A percentile compares a stretch with the other conserved stretches of the same genome.
Evolutionary conservation across 2,329 filamentous ascomycete species (phyloP).

Genomic region (Chaetomium olivaceum): DNA sequence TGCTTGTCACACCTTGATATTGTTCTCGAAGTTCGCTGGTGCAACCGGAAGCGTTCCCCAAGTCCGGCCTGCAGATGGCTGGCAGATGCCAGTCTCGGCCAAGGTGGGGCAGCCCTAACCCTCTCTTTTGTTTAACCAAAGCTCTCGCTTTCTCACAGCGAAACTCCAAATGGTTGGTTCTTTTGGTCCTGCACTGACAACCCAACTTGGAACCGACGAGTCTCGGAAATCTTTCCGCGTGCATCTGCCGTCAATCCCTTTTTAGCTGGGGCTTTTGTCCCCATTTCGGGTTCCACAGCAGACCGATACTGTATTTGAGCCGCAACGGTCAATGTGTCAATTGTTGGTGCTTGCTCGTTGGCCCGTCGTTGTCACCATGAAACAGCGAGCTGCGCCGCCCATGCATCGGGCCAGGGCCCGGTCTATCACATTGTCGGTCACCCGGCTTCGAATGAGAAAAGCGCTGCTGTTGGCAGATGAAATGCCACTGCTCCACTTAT

Average conservation of each 20-base stretch:
- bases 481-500: neutral
- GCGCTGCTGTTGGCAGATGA: neutral
- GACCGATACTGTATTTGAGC: neutral
- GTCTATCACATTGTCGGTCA: neutral
- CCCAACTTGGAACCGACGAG: neutral
- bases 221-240: neutral
- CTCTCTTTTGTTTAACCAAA: neutral
- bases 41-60: neutral
- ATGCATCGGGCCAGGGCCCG: constrained; percentile 13
- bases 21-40: neutral
- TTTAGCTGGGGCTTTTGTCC: neutral
- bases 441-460: neutral
- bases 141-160: too few relatives aligned
- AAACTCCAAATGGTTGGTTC: neutral
- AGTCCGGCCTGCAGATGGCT: neutral
- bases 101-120: neutral
- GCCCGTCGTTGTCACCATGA: constrained; percentile 2
- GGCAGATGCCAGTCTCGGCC: neutral
- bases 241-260: neutral
- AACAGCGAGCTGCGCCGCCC: constrained; percentile 19
- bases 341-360: neutral
- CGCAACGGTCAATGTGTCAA: neutral
- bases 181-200: neutral
- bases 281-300: neutral
- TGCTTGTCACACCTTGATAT: neutral